Evolutionary conservation across 768 basidiomycete species (phyloP), one percentile per base, ranked within the genome.

Genomic region (Crepidotus variabilis): DNA sequence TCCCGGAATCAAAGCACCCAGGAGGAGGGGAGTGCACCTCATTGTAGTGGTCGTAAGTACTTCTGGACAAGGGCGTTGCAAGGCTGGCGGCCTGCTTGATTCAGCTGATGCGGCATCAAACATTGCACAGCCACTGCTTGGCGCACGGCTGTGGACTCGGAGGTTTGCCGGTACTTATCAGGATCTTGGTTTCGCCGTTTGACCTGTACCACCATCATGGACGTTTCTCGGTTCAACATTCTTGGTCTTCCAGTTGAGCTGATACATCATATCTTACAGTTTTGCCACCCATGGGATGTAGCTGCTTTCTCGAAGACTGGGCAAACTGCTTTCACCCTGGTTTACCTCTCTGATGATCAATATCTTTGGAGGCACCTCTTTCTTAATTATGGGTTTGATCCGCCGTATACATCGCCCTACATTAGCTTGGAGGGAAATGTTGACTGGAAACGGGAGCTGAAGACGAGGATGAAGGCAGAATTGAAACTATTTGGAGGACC

Each of bases 281-380:
- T 79, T 61, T 84, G 82, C 61, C 75, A 79, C 60, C 82, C 84
- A 43, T 69, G 70, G 60, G 85, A 87, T 55, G 77, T 89, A 47
- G 74, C 82, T n/a, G 65, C 75, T 23, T 85, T 88, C 65, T 72
- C 85, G 13, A 72, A 74, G 64, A 81, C 84, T 47, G 87, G 82
- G 63, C 73, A 72, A 20, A 61, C 70, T 7, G 78, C 83, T 14
- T 72, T 71, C 60, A 62, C 65, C 39, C 69, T 88, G 47, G 76
- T 88, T 46, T 81, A 84, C 63, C 65, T 71, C 20, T 57, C 73
- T 28, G 57, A 71, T 24, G 84, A 87, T 69, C 78, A 80, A 48
- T 81, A 82, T 64, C 76, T 92, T 39, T 92, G 88, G 88, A 82
- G 84, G 52, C 72, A 80, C 52, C 72, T 90, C 51, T 89, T 86